Percentiles rank a stretch among this genome's conserved stretches.
Conservation (phyloP, 208 protist genomes). For the Crithidia sp. region DNA sequence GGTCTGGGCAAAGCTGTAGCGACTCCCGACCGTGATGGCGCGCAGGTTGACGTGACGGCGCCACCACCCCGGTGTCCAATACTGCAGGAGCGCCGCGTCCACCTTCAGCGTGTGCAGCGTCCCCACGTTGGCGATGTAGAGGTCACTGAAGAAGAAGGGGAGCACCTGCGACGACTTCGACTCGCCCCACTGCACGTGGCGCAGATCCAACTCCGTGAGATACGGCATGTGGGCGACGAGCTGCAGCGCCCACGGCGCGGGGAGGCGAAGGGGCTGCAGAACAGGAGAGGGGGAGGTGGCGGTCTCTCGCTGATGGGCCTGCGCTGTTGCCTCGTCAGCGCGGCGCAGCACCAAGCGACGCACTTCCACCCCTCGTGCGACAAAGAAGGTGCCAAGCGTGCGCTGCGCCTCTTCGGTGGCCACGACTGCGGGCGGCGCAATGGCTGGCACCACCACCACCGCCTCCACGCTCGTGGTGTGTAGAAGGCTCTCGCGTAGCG, state of each 20-base stretch:
- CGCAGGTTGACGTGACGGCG: constrained; percentile 47
- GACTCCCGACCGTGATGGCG: constrained; percentile 57
- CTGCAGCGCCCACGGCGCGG: constrained; percentile 36
- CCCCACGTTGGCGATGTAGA: constrained; percentile 61
- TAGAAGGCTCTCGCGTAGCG: constrained; percentile 44
- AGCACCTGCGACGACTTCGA: constrained; percentile 16
- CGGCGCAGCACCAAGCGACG: constrained; percentile 40
- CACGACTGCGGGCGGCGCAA: constrained; percentile 36
- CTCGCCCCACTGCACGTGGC: constrained; percentile 63
- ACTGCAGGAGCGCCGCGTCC: constrained; percentile 49
- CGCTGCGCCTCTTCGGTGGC: constrained; percentile 21
- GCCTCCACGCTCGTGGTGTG: constrained; percentile 17
- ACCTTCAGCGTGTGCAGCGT: constrained; percentile 70
- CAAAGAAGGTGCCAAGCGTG: constrained; percentile 43
- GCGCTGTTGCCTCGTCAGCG: constrained; percentile 32
- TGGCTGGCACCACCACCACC: constrained; percentile 52
- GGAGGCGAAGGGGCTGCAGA: constrained; percentile 19
- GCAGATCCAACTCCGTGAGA: constrained; percentile 68
- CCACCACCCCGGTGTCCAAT: constrained; percentile 85
- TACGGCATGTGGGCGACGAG: constrained; percentile 50
- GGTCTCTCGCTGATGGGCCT: constrained; percentile 37
- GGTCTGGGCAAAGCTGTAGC: constrained; percentile 18
- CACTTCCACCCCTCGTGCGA: constrained; percentile 32
- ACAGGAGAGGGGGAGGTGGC: constrained; percentile 7
- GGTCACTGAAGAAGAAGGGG: constrained; percentile 69